Evolutionary conservation across 2,329 filamentous ascomycete genomes (phyloP), one percentile per base, ranked within the genome.

Genomic region (Calonectria henricotiae): DNA sequence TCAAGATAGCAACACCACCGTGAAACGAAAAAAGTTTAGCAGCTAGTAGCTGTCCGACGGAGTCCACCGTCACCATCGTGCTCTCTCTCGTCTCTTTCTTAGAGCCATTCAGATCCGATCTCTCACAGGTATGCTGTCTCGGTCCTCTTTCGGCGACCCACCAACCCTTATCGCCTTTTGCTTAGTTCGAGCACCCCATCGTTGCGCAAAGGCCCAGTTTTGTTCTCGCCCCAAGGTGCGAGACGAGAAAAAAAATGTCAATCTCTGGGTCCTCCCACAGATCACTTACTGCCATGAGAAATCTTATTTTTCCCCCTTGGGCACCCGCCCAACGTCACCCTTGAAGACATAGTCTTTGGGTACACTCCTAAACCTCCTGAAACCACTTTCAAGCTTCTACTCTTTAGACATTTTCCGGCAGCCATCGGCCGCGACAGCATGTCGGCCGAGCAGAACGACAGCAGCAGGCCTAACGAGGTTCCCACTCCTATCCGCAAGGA

Each of bases 401-500:
- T 37, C 51, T 35, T 13, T 20, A 65, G 41, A 41, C 39, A 46
- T 30, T 60, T 32, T 63, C 61, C 39, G 55, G 55, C 62, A 62
- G 5, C 20, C 43, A 32, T 64, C 49, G 27, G 64, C 62, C 67
- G 41, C 61, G 60, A 58, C 58, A 62, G 49, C 60, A 77, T 78
- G 76, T 66, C 71, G 66, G 67, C 73, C 68, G 74, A 78, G 61
- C 72, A 75, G 30, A 78, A 75, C 68, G 79, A 78, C 69, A 80
- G 74, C 69, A 75, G 71, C 62, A 74, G 73, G 27, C 73, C 76
- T 20, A 80, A 76, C 55, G 77, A 78, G 73, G 74, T 77, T 67
- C 74, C 76, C 65, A 80, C 79, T 39, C 80, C 81, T 27, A 68
- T 73, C 62, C 80, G 77, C 61, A 84, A 76, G 72, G 80, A 82